Percentiles rank a stretch among this genome's conserved stretches.
These are phyloP conservation scores for Kluyveromyces starmeri DNA, from an alignment of 805 yeast species.

Conservation along the genomic window DNA sequence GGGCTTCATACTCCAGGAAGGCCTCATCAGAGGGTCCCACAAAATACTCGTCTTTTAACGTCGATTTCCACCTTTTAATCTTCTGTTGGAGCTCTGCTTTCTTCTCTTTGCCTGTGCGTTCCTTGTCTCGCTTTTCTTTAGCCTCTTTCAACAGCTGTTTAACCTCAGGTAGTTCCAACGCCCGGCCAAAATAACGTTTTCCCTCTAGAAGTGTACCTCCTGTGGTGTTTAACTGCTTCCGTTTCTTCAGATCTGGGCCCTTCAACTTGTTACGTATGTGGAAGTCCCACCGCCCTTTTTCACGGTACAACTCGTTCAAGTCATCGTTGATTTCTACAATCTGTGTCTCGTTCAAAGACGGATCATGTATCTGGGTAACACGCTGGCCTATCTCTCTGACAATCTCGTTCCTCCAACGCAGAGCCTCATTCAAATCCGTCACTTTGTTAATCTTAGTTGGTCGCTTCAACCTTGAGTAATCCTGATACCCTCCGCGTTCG, in stretches of 20 bases:
- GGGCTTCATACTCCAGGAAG: conserved; percentile 1
- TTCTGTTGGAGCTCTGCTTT: conserved; percentile 15
- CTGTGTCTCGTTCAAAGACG: conserved; percentile 46
- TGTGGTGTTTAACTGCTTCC: conserved; percentile 12
- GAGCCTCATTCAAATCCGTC: conserved; percentile 51
- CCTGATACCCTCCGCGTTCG: conserved; percentile 46
- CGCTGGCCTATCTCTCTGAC: conserved; percentile 54
- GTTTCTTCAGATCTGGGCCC: conserved; percentile 54
- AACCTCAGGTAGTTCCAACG: conserved; percentile 71
- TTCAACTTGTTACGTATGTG: conserved; percentile 55
- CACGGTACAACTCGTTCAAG: conserved; percentile 55
- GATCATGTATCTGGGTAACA: conserved; percentile 57
- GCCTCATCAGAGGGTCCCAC: conserved; percentile 14
- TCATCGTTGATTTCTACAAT: conserved; percentile 69
- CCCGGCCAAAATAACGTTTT: conserved; percentile 74
- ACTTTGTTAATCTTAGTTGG: conserved; percentile 54
- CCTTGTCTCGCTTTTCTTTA: conserved; percentile 16
- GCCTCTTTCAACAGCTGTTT: conserved; percentile 36
- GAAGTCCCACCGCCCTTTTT: conserved; percentile 71
- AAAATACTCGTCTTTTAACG: conserved; percentile 33
- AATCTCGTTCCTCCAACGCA: conserved; percentile 57
- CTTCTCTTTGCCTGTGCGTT: conserved; percentile 13
- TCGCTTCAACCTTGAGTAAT: conserved; percentile 45
- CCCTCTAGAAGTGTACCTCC: conserved; percentile 37
- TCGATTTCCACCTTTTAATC: conserved; percentile 19